Evolutionary conservation across 2,329 filamentous ascomycete genomes (phyloP).

Genomic region (Aspergillus oerlinghausenensis): DNA sequence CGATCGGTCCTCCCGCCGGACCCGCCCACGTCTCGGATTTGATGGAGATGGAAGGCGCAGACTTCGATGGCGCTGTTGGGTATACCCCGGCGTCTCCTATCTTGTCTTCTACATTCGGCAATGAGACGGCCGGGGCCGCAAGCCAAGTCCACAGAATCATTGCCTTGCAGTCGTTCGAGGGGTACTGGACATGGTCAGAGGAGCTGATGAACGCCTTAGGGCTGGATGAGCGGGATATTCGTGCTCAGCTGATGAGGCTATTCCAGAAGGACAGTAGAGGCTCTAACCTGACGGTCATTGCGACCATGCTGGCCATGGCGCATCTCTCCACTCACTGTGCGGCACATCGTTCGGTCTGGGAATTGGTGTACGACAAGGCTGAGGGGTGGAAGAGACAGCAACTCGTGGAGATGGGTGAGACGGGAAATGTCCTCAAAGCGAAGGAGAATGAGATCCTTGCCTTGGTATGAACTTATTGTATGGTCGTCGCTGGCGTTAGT

Average conservation of each 20-base stretch:
- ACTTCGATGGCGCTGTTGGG: neutral
- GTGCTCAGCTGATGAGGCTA: neutral
- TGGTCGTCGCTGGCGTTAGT: neutral
- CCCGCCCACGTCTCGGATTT: neutral
- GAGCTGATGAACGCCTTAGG: neutral
- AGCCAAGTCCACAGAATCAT: constrained; percentile 45
- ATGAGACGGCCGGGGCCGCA: neutral
- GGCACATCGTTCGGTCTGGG: constrained; percentile 8
- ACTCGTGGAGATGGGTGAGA: neutral
- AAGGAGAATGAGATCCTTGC: neutral
- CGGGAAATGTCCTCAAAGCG: neutral
- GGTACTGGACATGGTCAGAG: constrained; percentile 45
- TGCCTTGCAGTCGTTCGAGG: constrained; percentile 52
- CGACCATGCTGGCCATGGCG: constrained; percentile 13
- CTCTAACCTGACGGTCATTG: constrained; percentile 1
- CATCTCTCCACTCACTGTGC: constrained; percentile 5
- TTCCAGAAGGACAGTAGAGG: neutral
- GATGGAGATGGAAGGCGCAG: neutral
- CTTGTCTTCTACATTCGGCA: neutral
- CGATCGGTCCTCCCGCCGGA: too few species aligned
- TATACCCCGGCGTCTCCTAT: neutral
- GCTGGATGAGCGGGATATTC: neutral
- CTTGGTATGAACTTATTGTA: neutral
- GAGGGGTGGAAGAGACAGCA: constrained; percentile 7
- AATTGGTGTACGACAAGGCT: constrained; percentile 15